phyloP scores from a whole-genome alignment of 495 filamentous ascomycete species.

The Hypomontagnella monticulosa region DNA sequence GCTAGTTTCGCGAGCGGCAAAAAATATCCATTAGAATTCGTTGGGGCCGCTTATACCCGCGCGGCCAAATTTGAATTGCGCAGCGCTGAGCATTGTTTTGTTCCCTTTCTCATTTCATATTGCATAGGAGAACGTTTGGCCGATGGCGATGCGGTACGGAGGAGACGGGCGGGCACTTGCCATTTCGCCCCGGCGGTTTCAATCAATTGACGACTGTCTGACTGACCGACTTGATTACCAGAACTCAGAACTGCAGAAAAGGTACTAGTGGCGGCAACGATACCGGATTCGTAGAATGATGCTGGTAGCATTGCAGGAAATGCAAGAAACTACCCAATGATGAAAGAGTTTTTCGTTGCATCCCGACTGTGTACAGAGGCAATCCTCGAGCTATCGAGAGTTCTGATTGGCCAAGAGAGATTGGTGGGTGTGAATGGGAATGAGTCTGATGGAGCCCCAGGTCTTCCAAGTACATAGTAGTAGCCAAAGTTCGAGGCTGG shows the following conservation, averaged over 20 bases:
- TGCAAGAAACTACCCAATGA: slow-evolving; percentile 39
- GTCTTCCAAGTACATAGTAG: slow-evolving; percentile 4
- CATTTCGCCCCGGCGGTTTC: slow-evolving; percentile 36
- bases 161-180: slow-evolving; percentile 16
- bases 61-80: slow-evolving; percentile 14
- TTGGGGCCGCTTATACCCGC: slow-evolving; percentile 36
- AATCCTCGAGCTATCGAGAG: slow-evolving; percentile 17
- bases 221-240: slow-evolving; percentile 29
- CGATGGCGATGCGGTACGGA: slow-evolving; percentile 12
- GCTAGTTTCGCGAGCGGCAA: slow-evolving; percentile 29
- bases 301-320: slow-evolving; percentile 37
- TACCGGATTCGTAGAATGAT: slow-evolving; percentile 39
- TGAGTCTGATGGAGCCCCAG: slow-evolving; percentile 42
- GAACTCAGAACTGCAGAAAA: slow-evolving; percentile 40
- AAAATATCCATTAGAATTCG: slow-evolving; percentile 10
- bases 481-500: slow-evolving; percentile 32
- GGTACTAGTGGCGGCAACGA: slow-evolving; percentile 40
- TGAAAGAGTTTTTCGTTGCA: slow-evolving; percentile 27
- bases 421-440: slow-evolving; percentile 32
- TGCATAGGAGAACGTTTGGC: not conserved
- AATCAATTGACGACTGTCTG: slow-evolving; percentile 32
- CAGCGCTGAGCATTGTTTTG: slow-evolving; percentile 6
- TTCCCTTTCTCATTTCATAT: slow-evolving; percentile 4
- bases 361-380: slow-evolving; percentile 33
- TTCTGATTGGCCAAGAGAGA: slow-evolving; percentile 35